Percentiles rank a stretch among this genome's conserved stretches.
Conservation (phyloP, 352 stramenopile species). For the Globisporangium yorkense region DNA sequence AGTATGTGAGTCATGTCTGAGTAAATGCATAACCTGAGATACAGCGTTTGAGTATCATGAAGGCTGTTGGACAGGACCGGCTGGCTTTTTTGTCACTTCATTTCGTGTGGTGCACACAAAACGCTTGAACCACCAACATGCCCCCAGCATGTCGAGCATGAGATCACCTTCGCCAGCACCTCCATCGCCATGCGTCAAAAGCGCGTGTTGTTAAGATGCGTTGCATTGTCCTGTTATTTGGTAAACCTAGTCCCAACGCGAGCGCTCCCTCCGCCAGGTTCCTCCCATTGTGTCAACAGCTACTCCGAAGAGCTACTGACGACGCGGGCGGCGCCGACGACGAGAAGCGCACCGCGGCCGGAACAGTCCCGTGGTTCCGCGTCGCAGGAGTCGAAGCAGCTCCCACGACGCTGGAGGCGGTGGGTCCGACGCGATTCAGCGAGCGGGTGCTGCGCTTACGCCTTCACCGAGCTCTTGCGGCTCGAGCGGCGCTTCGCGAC, state of each 20-base stretch:
- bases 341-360: conserved; percentile 2
- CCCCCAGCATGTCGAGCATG: no score
- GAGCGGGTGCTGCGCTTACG: conserved; percentile 40
- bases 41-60: background rate
- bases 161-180: no score
- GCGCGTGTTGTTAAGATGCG: conserved; percentile 6
- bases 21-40: background rate
- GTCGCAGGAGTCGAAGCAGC: background rate
- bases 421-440: conserved; percentile 1
- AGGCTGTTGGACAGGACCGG: background rate
- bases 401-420: conserved; percentile 1
- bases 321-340: background rate
- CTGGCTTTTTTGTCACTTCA: background rate
- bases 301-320: background rate
- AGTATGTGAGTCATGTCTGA: background rate
- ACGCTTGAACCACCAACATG: no score
- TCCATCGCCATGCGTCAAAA: no score
- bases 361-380: background rate
- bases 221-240: conserved; percentile 26
- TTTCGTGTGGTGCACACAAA: background rate
- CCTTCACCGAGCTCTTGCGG: conserved; percentile 92
- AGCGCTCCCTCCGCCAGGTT: background rate
- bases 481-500: conserved; percentile 98
- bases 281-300: background rate
- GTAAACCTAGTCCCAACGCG: conserved; percentile 15